Percentiles rank a stretch among this genome's conserved stretches.
These are phyloP conservation scores for Colletotrichum shisoi DNA, from an alignment of 2,329 filamentous ascomycete genomes.

Conservation along the genomic window DNA sequence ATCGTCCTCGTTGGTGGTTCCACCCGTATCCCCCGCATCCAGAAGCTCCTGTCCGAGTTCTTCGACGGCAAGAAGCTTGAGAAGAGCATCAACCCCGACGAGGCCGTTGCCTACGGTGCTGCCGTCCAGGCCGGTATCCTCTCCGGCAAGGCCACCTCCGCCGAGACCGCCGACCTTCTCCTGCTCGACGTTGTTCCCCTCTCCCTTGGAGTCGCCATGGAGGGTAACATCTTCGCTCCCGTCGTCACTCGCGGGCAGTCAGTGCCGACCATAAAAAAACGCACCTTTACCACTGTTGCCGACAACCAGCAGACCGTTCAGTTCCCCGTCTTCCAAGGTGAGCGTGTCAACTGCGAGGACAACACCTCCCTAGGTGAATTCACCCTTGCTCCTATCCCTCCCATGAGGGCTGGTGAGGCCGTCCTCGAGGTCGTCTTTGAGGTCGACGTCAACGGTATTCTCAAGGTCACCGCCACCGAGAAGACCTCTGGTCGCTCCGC, in stretches of 20 bases:
- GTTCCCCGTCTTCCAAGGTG: constrained; percentile 95
- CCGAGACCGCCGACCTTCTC: constrained; percentile 92
- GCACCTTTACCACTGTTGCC: constrained; percentile 85
- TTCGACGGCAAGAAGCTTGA: constrained; percentile 99
- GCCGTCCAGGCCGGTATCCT: constrained; percentile 99
- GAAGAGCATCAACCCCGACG: constrained; percentile 99
- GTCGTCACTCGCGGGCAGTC: constrained; percentile 84
- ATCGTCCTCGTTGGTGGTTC: constrained; percentile 99
- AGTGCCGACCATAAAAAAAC: constrained; percentile 74
- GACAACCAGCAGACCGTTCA: constrained; percentile 82
- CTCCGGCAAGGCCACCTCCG: constrained; percentile 95
- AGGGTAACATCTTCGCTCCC: constrained; percentile 97
- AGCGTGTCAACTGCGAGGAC: constrained; percentile 97
- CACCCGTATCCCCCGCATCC: constrained; percentile 97
- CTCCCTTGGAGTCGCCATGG: constrained; percentile 98
- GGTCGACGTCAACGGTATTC: constrained; percentile 99
- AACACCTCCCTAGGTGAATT: constrained; percentile 99
- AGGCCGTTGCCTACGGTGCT: constrained; percentile 98
- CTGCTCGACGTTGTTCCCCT: constrained; percentile 96
- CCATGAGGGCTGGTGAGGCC: constrained; percentile 93
- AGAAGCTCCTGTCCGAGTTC: constrained; percentile 99
- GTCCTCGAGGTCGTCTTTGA: constrained; percentile 98
- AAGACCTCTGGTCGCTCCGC: constrained; percentile 97
- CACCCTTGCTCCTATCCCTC: constrained; percentile 85
- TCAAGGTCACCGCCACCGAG: constrained; percentile 99